Conservation (phyloP, 441 rosid species). For the Arabidopsis hybrid region DNA sequence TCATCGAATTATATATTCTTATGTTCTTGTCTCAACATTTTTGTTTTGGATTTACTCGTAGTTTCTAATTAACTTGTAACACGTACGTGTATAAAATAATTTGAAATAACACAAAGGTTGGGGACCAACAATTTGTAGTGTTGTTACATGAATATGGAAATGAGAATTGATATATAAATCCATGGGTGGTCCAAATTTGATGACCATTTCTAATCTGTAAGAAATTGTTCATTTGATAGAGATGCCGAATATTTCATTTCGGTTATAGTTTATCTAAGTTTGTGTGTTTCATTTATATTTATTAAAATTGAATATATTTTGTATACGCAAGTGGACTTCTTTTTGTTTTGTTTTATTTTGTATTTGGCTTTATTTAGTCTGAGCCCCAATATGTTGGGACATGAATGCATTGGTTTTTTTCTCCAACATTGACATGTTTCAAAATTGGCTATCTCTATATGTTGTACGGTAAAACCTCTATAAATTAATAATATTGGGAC, state of each 20-base stretch:
- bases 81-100: not conserved
- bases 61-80: not conserved
- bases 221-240: not conserved
- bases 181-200: slow-evolving; percentile 3
- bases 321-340: not conserved
- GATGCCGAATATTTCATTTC: not conserved
- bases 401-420: not conserved
- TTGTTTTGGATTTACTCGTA: not conserved
- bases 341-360: not conserved
- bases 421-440: not conserved
- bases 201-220: not conserved
- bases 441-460: not conserved
- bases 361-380: not conserved
- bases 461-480: no score
- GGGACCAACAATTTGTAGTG: not conserved
- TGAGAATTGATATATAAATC: not conserved
- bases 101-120: not conserved
- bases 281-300: not conserved
- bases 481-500: no score
- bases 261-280: not conserved
- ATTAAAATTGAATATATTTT: not conserved
- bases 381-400: slow-evolving; percentile 15
- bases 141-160: not conserved
- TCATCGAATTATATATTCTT: not conserved
- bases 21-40: not conserved